Conservation (phyloP, 106 monocot genomes). For the Dendrobium huoshanense region DNA sequence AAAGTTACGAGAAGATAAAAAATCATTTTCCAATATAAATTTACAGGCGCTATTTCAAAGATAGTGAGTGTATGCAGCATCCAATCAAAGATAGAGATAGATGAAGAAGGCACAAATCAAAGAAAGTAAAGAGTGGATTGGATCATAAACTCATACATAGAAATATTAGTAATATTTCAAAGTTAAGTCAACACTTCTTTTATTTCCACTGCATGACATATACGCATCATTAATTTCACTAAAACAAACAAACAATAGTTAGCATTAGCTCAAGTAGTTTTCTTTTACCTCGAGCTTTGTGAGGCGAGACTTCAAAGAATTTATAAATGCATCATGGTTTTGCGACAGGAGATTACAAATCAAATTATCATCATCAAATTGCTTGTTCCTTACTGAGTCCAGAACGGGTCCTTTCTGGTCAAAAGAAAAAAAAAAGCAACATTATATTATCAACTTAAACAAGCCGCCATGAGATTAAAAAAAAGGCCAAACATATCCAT, state of each 20-base stretch:
- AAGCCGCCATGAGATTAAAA: not conserved
- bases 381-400: slow-evolving; percentile 14
- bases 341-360: slow-evolving; percentile 33
- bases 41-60: not conserved
- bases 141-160: not conserved
- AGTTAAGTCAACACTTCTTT: not conserved
- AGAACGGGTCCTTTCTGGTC: slow-evolving; percentile 26
- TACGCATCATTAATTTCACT: not conserved
- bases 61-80: not conserved
- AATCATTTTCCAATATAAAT: not conserved
- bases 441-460: not conserved
- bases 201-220: not conserved
- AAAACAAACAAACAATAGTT: not conserved
- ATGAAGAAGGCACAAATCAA: not conserved
- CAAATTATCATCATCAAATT: slow-evolving; percentile 27
- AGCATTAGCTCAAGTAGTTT: not conserved
- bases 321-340: slow-evolving; percentile 70
- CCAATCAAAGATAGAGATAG: not conserved
- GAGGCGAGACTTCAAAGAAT: slow-evolving; percentile 67
- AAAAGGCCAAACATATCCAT: not conserved
- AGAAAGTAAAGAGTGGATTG: not conserved
- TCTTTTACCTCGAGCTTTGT: slow-evolving; percentile 71
- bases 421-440: not conserved
- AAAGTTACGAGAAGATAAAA: not conserved
- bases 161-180: not conserved